Evolutionary conservation across 257 asterid species (phyloP).

Genomic region (Ophiorrhiza pumila): DNA sequence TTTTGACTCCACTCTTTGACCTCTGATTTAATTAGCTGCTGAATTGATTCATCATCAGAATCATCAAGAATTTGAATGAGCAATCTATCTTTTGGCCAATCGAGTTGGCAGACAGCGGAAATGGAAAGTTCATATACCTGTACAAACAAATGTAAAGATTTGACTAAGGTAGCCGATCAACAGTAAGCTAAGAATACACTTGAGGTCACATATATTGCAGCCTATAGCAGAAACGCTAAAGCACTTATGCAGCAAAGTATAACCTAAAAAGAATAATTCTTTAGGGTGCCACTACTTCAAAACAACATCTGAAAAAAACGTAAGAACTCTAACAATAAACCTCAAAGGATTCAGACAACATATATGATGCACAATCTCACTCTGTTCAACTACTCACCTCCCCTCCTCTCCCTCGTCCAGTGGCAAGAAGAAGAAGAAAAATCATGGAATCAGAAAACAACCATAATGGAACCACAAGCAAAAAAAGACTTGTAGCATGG

Average conservation of each 20-base stretch:
- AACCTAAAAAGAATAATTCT: too few species aligned
- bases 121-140: constrained; percentile 73
- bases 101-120: constrained; percentile 61
- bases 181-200: neutral
- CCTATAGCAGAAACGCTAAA: neutral
- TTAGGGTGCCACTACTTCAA: too few species aligned
- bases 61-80: constrained; percentile 69
- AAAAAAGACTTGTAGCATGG: too few species aligned
- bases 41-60: constrained; percentile 52
- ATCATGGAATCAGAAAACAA: neutral
- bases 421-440: neutral
- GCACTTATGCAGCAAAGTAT: too few species aligned
- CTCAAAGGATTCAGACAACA: neutral
- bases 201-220: neutral
- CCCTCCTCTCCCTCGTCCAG: neutral
- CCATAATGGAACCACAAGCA: neutral
- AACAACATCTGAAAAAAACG: neutral
- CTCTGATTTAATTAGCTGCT: constrained; percentile 43
- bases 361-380: too few species aligned
- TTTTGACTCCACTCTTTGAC: constrained; percentile 52
- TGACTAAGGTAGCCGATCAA: too few species aligned
- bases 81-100: constrained; percentile 62
- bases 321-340: neutral
- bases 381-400: neutral
- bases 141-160: neutral